phyloP scores from a whole-genome alignment of 1,284 basidiomycete genomes.

The Cutaneotrichosporon curvatum region DNA sequence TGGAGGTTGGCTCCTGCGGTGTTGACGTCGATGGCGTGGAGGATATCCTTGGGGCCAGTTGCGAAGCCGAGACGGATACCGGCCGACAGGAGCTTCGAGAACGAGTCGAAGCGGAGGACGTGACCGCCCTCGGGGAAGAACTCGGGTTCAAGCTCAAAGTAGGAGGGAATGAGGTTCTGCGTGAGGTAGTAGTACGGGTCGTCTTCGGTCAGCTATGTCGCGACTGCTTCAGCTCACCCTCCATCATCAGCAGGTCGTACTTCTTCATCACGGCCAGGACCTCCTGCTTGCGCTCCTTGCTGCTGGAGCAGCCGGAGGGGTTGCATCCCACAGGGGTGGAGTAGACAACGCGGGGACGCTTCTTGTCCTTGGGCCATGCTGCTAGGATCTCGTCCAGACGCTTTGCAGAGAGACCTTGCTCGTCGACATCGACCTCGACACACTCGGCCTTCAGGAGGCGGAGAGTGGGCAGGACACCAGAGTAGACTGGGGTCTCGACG shows the following conservation, averaged over 20 bases:
- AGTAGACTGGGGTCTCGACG: slow-evolving; percentile 80
- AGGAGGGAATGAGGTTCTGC: slow-evolving; percentile 56
- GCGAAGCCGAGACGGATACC: slow-evolving; percentile 63
- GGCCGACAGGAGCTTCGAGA: slow-evolving; percentile 79
- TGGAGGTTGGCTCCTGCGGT: slow-evolving; percentile 62
- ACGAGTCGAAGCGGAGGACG: slow-evolving; percentile 78
- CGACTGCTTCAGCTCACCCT: slow-evolving; percentile 53
- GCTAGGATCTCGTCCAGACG: slow-evolving; percentile 63
- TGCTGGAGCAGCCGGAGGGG: slow-evolving; percentile 71
- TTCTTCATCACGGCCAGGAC: slow-evolving; percentile 67
- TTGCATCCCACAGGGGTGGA: slow-evolving; percentile 59
- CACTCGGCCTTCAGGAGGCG: slow-evolving; percentile 48
- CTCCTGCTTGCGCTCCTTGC: slow-evolving; percentile 65
- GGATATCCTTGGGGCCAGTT: slow-evolving; percentile 65
- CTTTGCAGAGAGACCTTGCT: slow-evolving; percentile 61
- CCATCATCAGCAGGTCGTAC: slow-evolving; percentile 74
- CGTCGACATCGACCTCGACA: slow-evolving; percentile 74
- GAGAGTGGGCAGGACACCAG: slow-evolving; percentile 46
- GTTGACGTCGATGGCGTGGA: slow-evolving; percentile 67
- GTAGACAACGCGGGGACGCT: slow-evolving; percentile 74
- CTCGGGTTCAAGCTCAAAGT: slow-evolving; percentile 65
- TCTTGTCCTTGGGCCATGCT: slow-evolving; percentile 65
- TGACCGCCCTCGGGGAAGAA: slow-evolving; percentile 54
- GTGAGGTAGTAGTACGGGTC: slow-evolving; percentile 67
- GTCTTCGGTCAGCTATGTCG: slow-evolving; percentile 47